Evolutionary conservation across 1,284 basidiomycete genomes (phyloP).

Genomic region (Cystobasidium pallidum): DNA sequence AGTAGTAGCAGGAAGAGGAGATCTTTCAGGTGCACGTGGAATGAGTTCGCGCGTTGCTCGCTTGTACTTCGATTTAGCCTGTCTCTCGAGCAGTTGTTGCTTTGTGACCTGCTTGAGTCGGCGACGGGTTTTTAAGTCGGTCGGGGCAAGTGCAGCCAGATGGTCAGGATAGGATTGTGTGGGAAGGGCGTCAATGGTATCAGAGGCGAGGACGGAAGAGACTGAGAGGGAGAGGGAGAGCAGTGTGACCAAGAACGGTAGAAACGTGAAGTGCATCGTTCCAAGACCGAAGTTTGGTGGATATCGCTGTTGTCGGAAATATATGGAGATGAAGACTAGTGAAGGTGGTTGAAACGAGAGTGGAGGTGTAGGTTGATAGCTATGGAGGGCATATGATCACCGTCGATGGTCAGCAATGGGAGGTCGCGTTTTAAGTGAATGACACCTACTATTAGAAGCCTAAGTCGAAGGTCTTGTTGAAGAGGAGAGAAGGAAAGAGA

Average conservation of each 20-base stretch:
- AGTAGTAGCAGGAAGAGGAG: slow-evolving; percentile 3
- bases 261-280: neutral
- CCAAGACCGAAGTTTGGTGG: neutral
- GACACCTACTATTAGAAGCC: no score
- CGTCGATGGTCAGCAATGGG: no score
- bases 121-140: neutral
- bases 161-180: neutral
- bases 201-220: neutral
- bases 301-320: neutral
- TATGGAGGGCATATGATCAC: neutral
- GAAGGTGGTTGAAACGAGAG: neutral
- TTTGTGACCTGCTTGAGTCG: slow-evolving; percentile 15
- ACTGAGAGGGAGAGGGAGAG: neutral
- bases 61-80: neutral
- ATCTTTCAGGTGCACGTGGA: slow-evolving; percentile 1
- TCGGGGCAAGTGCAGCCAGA: neutral
- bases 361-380: neutral
- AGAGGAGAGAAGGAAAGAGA: neutral
- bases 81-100: slow-evolving; percentile 10
- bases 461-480: neutral
- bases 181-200: neutral
- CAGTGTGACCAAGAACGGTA: neutral
- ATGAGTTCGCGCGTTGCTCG: neutral
- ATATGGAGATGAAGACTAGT: neutral
- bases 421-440: no score